Conservation (phyloP, 345 rosid genomes). For the Eucalyptus tenuipes region DNA sequence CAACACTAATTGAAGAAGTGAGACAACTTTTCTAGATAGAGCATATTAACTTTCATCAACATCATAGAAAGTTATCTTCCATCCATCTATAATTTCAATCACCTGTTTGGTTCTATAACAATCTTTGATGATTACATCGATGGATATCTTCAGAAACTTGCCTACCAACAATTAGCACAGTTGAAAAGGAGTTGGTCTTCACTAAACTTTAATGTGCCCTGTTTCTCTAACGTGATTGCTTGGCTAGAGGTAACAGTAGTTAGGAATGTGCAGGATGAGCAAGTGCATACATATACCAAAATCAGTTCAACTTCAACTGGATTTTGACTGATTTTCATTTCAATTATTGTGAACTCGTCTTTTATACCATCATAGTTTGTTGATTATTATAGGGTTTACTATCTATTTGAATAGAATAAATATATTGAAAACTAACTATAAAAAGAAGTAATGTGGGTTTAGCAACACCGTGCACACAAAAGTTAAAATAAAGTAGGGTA, state of each 20-base stretch:
- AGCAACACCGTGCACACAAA: neutral
- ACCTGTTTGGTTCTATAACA: neutral
- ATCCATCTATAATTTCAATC: neutral
- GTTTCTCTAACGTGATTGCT: neutral
- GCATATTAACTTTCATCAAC: neutral
- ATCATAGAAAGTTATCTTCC: neutral
- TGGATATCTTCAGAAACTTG: neutral
- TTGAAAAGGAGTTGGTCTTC: neutral
- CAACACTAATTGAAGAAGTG: neutral
- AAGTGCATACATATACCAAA: neutral
- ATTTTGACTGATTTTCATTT: neutral
- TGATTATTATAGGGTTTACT: neutral
- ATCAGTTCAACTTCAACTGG: neutral
- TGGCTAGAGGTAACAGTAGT: neutral
- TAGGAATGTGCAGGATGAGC: neutral
- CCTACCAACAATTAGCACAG: neutral
- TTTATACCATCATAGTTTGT: neutral
- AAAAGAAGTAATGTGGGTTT: neutral
- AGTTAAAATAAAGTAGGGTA: neutral
- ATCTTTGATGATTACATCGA: neutral
- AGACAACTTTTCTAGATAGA: neutral
- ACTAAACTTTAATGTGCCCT: neutral
- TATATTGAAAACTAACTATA: neutral
- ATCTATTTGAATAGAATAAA: neutral
- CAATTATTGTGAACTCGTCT: neutral